Conservation (phyloP, 2,329 filamentous ascomycete species). For the Metarhizium humberi region DNA sequence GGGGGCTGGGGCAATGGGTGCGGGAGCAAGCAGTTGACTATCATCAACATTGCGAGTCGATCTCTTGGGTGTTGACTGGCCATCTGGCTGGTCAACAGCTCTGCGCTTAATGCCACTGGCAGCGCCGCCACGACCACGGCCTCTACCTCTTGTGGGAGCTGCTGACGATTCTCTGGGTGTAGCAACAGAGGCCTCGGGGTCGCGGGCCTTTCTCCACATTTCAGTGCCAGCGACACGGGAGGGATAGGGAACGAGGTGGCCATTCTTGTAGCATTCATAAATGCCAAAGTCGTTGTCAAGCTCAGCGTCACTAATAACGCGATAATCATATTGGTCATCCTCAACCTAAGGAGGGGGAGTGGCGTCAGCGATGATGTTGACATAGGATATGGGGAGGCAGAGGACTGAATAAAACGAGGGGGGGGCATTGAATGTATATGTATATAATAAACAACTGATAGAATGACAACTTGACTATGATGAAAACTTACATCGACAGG, state of each 20-base stretch:
- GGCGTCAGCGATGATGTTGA: slow-evolving; percentile 4
- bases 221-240: slow-evolving; percentile 32
- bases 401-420: not conserved
- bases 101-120: slow-evolving; percentile 37
- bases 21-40: slow-evolving; percentile 13
- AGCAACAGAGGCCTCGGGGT: slow-evolving; percentile 27
- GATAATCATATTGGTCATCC: slow-evolving; percentile 37
- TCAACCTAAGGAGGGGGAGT: slow-evolving; percentile 20
- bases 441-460: slow-evolving; percentile 1
- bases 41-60: slow-evolving; percentile 25
- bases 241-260: slow-evolving; percentile 34
- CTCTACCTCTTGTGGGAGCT: slow-evolving; percentile 19
- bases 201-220: slow-evolving; percentile 28
- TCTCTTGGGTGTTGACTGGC: slow-evolving; percentile 40
- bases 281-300: slow-evolving; percentile 32
- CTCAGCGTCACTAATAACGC: slow-evolving; percentile 33
- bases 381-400: not conserved
- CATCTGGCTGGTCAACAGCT: slow-evolving; percentile 39
- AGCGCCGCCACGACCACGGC: slow-evolving; percentile 23
- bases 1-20: slow-evolving; percentile 18
- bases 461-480: not conserved
- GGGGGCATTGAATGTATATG: not conserved
- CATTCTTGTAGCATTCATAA: slow-evolving; percentile 31
- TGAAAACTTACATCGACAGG: slow-evolving; percentile 38
- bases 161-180: slow-evolving; percentile 15